These are phyloP conservation scores for Syzygium oleosum DNA, from an alignment of 345 rosid genomes.

Conservation along the genomic window DNA sequence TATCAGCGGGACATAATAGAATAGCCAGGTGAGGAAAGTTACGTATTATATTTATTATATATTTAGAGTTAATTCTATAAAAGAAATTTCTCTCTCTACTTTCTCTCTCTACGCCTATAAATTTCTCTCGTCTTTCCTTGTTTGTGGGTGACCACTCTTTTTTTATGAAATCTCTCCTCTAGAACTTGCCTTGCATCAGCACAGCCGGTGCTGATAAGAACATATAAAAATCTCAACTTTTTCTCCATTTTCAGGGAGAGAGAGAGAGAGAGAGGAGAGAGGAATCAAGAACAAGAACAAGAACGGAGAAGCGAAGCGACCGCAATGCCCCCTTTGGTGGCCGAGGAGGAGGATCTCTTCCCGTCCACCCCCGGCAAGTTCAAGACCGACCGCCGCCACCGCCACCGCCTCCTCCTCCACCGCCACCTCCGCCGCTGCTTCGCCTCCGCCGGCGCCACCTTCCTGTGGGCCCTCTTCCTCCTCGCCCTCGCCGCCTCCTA, in stretches of 20 bases:
- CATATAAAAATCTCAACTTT: neutral
- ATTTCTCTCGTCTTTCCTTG: neutral
- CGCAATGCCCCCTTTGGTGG: constrained; percentile 39
- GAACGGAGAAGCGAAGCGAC: constrained; percentile 1
- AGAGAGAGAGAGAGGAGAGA: neutral
- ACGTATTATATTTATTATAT: no score
- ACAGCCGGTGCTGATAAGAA: neutral
- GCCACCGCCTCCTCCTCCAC: constrained; percentile 18
- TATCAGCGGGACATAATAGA: no score
- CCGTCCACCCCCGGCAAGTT: constrained; percentile 93
- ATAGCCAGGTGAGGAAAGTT: no score
- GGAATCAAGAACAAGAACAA: neutral
- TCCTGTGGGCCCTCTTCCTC: constrained; percentile 83
- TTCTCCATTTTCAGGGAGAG: neutral
- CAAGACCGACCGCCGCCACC: constrained; percentile 42
- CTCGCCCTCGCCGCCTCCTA: constrained; percentile 89
- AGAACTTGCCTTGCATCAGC: neutral
- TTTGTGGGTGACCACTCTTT: neutral
- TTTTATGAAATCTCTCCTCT: neutral
- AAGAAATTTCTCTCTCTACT: neutral
- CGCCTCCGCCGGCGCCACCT: constrained; percentile 81
- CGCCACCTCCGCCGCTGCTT: constrained; percentile 82
- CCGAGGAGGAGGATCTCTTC: constrained; percentile 53
- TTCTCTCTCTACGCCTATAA: neutral
- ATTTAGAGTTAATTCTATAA: no score